Base-by-base conservation (phyloP, 73 alveolate species). In the Urostyla sp. region DNA sequence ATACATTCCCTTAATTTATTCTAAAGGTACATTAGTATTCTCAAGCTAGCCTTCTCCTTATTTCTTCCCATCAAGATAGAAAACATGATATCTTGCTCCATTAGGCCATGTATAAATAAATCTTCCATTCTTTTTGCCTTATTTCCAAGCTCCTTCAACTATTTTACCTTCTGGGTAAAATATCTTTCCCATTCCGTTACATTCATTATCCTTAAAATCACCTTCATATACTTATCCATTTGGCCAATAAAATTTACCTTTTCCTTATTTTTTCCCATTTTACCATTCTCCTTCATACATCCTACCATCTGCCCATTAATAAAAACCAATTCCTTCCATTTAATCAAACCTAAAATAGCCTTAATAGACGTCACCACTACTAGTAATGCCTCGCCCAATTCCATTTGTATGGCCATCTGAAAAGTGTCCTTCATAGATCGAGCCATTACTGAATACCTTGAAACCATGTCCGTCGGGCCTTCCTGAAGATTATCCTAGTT, bases 151-250 rank as follows among this genome's bases (percentile, higher is more conserved):
- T 0, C 91, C 86, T 57, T 82, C 91, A 6, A 72, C 45, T 18
- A 8, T 44, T 44, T 72, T 69, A 0, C 91, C 91, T 20, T 54
- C 80, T 10, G 73, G 44, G 57, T 74, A 82, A 43, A 56, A 46
- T 2, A 72, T 23, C 1, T 48, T 55, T 30, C 91, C 91, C 10
- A 1, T 6, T 7, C 91, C 91, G 21, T 82, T 61, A 26, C 81
- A 56, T 21, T 82, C 80, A 34, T 72, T 48, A 23, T 77, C 90
- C 44, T 79, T 78, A 60, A 86, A 86, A 15, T 86, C 84, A 0
- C 94, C 94, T 56, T 86, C 87, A 35, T 86, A 86, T 20, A 79
- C 77, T 50, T 59, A 59, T 0, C 94, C 94, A 28, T 86, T 84
- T 0, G 84, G 84, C 82, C 84, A 66, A 59, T 45, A 79, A 35